Percentiles rank a stretch among this genome's conserved stretches.
These are phyloP conservation scores for Sporothrix brunneoviolacea DNA, from an alignment of 2,329 filamentous ascomycete genomes.

Conservation along the genomic window DNA sequence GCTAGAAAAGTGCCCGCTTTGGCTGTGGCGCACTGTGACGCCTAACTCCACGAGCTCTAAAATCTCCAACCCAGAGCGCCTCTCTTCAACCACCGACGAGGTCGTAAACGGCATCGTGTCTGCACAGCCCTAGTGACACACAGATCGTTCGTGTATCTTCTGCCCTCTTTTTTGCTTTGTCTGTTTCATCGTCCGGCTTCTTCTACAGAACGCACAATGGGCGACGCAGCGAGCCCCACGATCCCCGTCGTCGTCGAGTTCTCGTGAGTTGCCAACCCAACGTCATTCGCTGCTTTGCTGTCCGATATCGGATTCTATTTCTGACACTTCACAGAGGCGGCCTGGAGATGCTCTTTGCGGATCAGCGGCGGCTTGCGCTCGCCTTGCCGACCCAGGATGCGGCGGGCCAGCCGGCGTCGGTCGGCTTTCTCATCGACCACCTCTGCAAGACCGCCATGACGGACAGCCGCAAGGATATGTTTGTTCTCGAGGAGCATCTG, in stretches of 20 bases:
- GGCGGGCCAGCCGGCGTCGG: constrained; percentile 55
- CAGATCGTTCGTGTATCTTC: too few relatives aligned
- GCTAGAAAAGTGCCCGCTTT: too few relatives aligned
- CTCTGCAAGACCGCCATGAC: constrained; percentile 79
- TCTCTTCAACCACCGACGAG: neutral
- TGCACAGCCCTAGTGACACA: too few relatives aligned
- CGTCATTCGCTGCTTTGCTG: constrained; percentile 37
- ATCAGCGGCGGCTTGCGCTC: constrained; percentile 67
- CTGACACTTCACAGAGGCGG: constrained; percentile 57
- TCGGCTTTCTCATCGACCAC: constrained; percentile 70
- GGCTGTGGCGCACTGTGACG: too few relatives aligned
- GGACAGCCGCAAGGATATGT: constrained; percentile 78
- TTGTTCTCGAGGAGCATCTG: constrained; percentile 82
- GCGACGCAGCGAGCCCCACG: too few relatives aligned
- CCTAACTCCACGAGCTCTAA: too few relatives aligned
- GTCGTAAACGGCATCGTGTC: too few relatives aligned
- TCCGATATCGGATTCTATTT: neutral
- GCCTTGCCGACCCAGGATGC: constrained; percentile 57
- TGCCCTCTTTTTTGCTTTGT: neutral
- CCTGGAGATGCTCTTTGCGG: constrained; percentile 87
- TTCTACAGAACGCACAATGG: too few relatives aligned
- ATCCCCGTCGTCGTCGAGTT: constrained; percentile 51
- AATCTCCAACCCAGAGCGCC: too few relatives aligned
- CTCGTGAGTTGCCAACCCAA: constrained; percentile 38
- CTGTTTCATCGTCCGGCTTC: neutral